Base-by-base conservation (phyloP, 2,329 filamentous ascomycete genomes). In the Sordariomycetes sp. region DNA sequence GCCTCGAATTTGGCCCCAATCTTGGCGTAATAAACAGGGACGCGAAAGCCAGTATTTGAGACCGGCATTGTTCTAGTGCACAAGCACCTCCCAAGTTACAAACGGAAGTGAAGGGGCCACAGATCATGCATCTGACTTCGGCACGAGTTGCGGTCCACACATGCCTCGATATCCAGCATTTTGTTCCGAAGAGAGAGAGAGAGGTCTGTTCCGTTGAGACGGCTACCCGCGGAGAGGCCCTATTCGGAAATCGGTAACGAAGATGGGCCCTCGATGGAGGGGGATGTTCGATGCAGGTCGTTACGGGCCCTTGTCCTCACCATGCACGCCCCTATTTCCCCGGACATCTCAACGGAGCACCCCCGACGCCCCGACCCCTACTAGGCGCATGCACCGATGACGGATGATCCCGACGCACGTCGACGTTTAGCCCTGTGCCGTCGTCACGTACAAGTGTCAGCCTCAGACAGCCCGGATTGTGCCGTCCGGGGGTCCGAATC, bases 391-490 rank as follows among this genome's bases (percentile, higher is more conserved):
- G 36, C 36, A 45, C 39, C 50, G 42, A 10, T 39, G 20, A 22
- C 45, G 45, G 45, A 50, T 45, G 28, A 35, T 50, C 50, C 42
- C 42, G 42, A 56, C 28, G 39, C 54, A 56, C 39, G 28, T 36
- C 42, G 42, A 34, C 39, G 10, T 56, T 51, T 56, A 22, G 54
- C 22, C 54, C 51, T 56, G 54, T 56, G 54, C 54, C 54, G 51
- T 56, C 54, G 54, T 32, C 28, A 20, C 50, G 54, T 24, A 50
- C 20, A 50, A 50, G 45, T 56, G 54, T 51, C 54, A 56, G 39
- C 54, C 39, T 56, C 50, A 48, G 32, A 50, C 45, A 50, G 45
- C 45, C 45, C 22, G 45, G 22, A 24, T 24, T 50, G 20, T 50
- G 53, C 42, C 53, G 25, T 55, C 22, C 12, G 42, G 15, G 12